Percentiles rank a stretch among this genome's conserved stretches.
phyloP scores from a whole-genome alignment of 352 stramenopile species.

The Phytopythium cucurbitacearum region DNA sequence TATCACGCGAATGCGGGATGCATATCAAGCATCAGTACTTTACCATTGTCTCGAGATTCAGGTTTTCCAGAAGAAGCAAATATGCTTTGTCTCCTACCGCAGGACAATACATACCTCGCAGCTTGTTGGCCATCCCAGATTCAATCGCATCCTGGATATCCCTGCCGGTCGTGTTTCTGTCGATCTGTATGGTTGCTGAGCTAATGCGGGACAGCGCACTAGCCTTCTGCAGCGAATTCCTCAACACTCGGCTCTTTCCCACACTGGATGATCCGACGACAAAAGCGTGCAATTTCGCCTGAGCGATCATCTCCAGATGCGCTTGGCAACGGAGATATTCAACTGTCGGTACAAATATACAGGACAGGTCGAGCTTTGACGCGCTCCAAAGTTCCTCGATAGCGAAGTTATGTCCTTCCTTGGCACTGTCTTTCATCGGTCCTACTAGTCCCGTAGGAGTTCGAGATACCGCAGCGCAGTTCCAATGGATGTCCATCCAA shows the following conservation, averaged over 20 bases:
- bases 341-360: conserved; percentile 46
- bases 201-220: conserved; percentile 27
- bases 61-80: conserved; percentile 49
- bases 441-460: no score
- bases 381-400: no score
- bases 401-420: no score
- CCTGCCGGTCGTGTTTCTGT: conserved; percentile 10
- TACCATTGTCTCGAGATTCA: conserved; percentile 55
- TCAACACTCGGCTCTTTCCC: conserved; percentile 47
- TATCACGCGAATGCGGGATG: no score
- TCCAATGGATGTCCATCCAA: no score
- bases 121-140: conserved; percentile 34
- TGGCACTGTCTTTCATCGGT: no score
- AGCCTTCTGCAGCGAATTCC: conserved; percentile 32
- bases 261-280: conserved; percentile 41
- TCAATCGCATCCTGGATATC: conserved; percentile 39
- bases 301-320: conserved; percentile 32
- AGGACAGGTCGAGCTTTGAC: conserved; percentile 3
- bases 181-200: conserved; percentile 28
- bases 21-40: neutral
- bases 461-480: no score
- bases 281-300: conserved; percentile 39
- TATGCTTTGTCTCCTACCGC: conserved; percentile 35
- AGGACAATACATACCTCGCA: conserved; percentile 56
- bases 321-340: conserved; percentile 25